Conservation (phyloP, 2,329 filamentous ascomycete genomes). For the Pseudogymnoascus sp. region DNA sequence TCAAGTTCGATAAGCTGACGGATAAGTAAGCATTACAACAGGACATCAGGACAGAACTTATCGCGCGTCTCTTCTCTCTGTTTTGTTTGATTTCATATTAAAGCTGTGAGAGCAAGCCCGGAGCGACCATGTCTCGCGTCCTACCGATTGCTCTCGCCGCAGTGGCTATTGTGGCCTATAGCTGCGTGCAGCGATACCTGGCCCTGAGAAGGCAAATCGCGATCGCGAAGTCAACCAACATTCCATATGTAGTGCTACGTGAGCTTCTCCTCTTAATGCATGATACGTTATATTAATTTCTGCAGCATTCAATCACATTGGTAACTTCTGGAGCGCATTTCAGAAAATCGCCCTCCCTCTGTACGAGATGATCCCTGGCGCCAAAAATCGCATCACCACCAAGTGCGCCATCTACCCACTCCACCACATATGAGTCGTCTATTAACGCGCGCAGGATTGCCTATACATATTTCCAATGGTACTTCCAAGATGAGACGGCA, state of each 20-base stretch:
- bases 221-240: conserved; percentile 1
- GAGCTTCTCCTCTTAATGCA: background rate
- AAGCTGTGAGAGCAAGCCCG: background rate
- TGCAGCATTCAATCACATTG: background rate
- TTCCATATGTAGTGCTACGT: conserved; percentile 2
- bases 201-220: background rate
- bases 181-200: background rate
- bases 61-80: background rate
- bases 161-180: background rate
- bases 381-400: conserved; percentile 2
- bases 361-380: background rate
- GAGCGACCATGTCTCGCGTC: background rate
- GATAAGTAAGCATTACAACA: background rate
- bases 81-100: background rate
- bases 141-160: background rate
- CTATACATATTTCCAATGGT: background rate
- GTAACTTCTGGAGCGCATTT: background rate
- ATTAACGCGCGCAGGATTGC: background rate
- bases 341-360: background rate
- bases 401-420: background rate
- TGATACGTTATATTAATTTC: background rate
- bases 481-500: background rate
- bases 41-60: background rate
- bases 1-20: background rate
- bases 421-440: background rate